Evolutionary conservation across 805 yeast species (phyloP), one percentile per base, ranked within the genome.

Genomic region (Yarrowia keelungensis): DNA sequence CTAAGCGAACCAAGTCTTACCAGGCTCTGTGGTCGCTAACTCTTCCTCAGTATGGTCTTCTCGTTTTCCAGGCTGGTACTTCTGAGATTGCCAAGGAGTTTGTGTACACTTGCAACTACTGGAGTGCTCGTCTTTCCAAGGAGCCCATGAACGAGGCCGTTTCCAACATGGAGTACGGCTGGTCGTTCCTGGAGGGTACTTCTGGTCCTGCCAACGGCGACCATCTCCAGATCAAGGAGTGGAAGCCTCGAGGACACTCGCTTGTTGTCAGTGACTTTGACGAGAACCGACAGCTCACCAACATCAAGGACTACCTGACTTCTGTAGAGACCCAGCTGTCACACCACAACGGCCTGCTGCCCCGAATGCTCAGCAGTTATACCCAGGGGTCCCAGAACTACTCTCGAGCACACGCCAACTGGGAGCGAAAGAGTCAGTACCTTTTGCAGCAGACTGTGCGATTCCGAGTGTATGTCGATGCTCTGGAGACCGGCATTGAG

Each of bases 61-160:
- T 89, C 16, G 79, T 86, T 39, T 89, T 90, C 76, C 87, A 86
- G 77, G 87, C 92, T 0, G 88, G 89, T 11, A 86, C 91, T 14
- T 75, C 80, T 32, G 90, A 87, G 72, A 85, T 85, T 69, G 95
- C 97, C 0, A 78, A 80, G 51, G 89, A 87, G 74, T 91, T 85
- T 77, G 86, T 90, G 16, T 85, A 88, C 72, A 86, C 94, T 5
- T 88, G 95, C 78, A 92, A 92, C 77, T 92, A 90, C 76, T 92
- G 97, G 97, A 91, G 96, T 2, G 90, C 94, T 1, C 84, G 95
- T 72, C 84, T 90, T 45, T 89, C 97, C 8, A 89, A 92, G 15
- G 88, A 91, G 22, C 97, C 97, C 3, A 82, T 81, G 41, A 89
- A 87, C 68, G 87, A 89, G 71, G 82, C 90, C 41, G 87, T 92